Percentiles rank a stretch among this genome's conserved stretches.
Evolutionary conservation across 2,329 filamentous ascomycete genomes (phyloP).

Genomic region (Pseudocercospora cruenta): DNA sequence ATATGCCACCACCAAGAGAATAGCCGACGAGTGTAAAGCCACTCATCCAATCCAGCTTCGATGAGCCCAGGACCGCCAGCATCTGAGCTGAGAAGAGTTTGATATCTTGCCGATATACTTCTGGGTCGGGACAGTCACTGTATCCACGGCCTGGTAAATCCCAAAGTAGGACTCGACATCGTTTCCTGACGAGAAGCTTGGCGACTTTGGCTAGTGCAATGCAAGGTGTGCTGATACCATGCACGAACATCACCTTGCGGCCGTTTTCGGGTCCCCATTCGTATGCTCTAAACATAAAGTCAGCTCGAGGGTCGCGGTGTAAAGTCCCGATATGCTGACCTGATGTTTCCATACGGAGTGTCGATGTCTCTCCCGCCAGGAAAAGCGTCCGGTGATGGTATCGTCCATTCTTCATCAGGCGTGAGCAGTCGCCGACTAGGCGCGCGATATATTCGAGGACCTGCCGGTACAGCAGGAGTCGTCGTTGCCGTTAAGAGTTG

Average conservation of each 20-base stretch:
- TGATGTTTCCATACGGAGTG: slow-evolving; percentile 70
- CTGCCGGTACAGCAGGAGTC: slow-evolving; percentile 12
- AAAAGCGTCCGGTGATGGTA: slow-evolving; percentile 67
- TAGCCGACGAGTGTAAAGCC: slow-evolving; percentile 77
- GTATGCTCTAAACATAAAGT: slow-evolving; percentile 61
- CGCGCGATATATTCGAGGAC: slow-evolving; percentile 19
- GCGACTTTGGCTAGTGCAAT: slow-evolving; percentile 70
- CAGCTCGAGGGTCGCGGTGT: slow-evolving; percentile 24
- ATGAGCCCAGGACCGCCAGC: slow-evolving; percentile 70
- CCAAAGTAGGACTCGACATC: slow-evolving; percentile 79
- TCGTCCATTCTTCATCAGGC: slow-evolving; percentile 25
- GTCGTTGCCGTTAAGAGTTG: slow-evolving; percentile 17
- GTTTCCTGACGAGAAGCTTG: slow-evolving; percentile 63
- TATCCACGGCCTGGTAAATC: slow-evolving; percentile 79
- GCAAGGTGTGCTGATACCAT: slow-evolving; percentile 80
- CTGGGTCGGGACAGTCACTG: slow-evolving; percentile 70
- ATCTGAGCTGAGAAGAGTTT: slow-evolving; percentile 74
- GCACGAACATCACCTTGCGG: slow-evolving; percentile 73
- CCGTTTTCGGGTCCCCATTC: slow-evolving; percentile 78
- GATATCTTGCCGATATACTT: slow-evolving; percentile 71
- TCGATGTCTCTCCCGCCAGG: slow-evolving; percentile 70
- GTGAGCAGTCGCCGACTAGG: slow-evolving; percentile 21
- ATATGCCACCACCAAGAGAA: slow-evolving; percentile 76
- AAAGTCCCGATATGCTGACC: background rate
- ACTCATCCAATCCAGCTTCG: slow-evolving; percentile 64